These are phyloP conservation scores for Chenopodium quinoa DNA, from an alignment of 148 eudicot genomes.

Conservation along the genomic window DNA sequence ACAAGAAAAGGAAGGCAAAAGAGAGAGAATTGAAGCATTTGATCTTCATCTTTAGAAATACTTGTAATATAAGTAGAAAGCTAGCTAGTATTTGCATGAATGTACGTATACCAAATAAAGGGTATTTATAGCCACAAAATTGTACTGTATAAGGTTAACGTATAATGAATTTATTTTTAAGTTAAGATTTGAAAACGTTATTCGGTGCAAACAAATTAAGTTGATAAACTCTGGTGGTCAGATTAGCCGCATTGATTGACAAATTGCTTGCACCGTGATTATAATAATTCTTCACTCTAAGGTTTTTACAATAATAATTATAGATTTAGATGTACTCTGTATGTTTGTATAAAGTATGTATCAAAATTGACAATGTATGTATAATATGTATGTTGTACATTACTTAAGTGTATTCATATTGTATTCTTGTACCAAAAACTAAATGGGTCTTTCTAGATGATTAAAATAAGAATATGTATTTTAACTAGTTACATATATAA, in stretches of 20 bases:
- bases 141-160: too few relatives aligned
- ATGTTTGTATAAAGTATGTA: too few relatives aligned
- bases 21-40: constrained; percentile 9
- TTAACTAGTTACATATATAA: too few relatives aligned
- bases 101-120: background rate
- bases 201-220: background rate
- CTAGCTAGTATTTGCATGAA: background rate
- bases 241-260: constrained; percentile 16
- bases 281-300: background rate
- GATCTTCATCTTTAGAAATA: constrained; percentile 1
- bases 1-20: constrained; percentile 8
- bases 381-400: too few relatives aligned
- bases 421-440: too few relatives aligned
- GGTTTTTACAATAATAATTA: background rate
- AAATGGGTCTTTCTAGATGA: too few relatives aligned
- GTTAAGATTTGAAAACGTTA: constrained; percentile 25
- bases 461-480: too few relatives aligned
- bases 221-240: constrained; percentile 1
- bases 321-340: too few relatives aligned
- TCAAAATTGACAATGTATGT: too few relatives aligned
- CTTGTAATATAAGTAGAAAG: background rate
- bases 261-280: background rate
- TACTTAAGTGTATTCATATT: too few relatives aligned
- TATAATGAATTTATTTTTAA: background rate
- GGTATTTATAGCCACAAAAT: constrained; percentile 6